Conservation (phyloP, 2,329 filamentous ascomycete species). For the Phyllosticta ampelicida region DNA sequence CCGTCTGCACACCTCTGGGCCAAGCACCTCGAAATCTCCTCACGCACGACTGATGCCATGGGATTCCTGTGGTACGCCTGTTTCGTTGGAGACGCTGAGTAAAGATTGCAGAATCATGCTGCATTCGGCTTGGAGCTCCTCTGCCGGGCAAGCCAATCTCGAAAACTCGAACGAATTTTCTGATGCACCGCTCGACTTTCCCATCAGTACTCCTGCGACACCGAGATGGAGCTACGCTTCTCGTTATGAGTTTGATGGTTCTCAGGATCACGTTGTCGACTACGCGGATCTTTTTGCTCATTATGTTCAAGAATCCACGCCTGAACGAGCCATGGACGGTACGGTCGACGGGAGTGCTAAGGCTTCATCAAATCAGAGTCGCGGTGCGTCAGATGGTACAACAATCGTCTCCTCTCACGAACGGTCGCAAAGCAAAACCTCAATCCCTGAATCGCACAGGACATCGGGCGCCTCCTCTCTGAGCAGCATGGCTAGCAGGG, state of each 20-base stretch:
- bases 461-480: constrained; percentile 16
- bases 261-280: background rate
- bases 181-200: background rate
- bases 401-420: background rate
- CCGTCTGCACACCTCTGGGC: background rate
- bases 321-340: background rate
- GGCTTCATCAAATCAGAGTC: background rate
- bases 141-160: background rate
- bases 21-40: background rate
- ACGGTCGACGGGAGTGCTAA: background rate
- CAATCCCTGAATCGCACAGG: background rate
- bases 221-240: background rate
- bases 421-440: background rate
- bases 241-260: background rate
- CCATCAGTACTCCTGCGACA: background rate
- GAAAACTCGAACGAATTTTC: background rate
- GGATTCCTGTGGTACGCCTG: background rate
- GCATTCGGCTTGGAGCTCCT: background rate
- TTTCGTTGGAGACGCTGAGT: background rate
- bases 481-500: constrained; percentile 17
- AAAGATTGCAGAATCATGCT: background rate
- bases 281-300: background rate
- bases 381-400: background rate
- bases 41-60: background rate
- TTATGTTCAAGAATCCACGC: background rate